Evolutionary conservation across 257 asterid species (phyloP), one percentile per base, ranked within the genome.

Genomic region (Solanum virginianum): DNA sequence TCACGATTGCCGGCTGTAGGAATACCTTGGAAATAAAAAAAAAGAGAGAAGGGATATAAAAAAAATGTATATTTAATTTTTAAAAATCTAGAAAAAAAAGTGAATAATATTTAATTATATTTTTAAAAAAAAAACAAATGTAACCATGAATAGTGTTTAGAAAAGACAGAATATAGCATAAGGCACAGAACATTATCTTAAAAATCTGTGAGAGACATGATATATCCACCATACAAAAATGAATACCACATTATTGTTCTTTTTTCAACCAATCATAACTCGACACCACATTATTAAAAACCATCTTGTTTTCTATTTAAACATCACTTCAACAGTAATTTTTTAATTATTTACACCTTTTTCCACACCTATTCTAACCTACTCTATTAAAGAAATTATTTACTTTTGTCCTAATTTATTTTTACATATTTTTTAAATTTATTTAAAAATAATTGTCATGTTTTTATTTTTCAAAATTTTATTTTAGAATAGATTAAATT

Each of bases 211-310:
- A 80, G 85, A 39, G 65, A 85, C 10, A 55, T 43, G 29, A 54
- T 59, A 24, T 74, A 84, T 63, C 91, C 89, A 77, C 53, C 72
- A 56, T 87, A 75, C 68, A 87, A 29, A 65, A 83, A 18, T 84
- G 59, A 22, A 11, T 60, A 13, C 62, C 15, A 54, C 43, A 59
- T 55, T 51, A 63, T 1, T 1, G 16, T 43, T 77, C 47, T 63
- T 3, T 18, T 74, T 20, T 7, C 7, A 49, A 4, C 89, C 80
- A 90, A 86, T 75, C 81, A 20, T n/a, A 41, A 45, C 15, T 87
- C 88, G 91, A 90, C 91, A 89, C 43, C 92, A 63, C 85, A 84
- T 84, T 56, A 84, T 87, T 86, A 32, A 83, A 80, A 14, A 80
- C 89, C 62, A 84, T 51, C 26, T 53, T 53, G 86, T 60, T 83